Base-by-base conservation (phyloP, 2,329 filamentous ascomycete genomes). In the Sclerotinia spermophila region DNA sequence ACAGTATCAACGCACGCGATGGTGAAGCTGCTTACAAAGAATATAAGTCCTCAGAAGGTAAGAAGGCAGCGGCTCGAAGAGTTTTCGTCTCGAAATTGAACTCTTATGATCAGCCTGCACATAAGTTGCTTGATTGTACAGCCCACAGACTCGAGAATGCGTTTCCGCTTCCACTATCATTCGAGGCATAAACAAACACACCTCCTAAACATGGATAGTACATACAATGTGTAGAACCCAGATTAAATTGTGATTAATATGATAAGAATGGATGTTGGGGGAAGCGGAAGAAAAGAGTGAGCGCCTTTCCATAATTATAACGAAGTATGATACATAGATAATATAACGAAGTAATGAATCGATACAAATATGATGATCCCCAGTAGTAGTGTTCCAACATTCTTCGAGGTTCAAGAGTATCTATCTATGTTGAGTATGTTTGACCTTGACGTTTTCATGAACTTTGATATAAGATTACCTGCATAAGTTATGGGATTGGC, bases 11-110 rank as follows among this genome's bases (percentile, higher is more conserved):
- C 81, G 80, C 70, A 74, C 81, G 64, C 75, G 78, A 80, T 21
- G 83, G 84, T 1, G 80, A 82, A 21, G 74, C 79, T 45, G 79
- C 74, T 11, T 84, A 71, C 56, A 67, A 48, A 11, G 62, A 71
- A 45, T 74, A 72, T 64, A 71, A 67, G 35, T 68, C 73, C 11
- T 45, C 51, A n/a, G 70, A 75, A 61, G 73, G 73, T 13, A 64
- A 60, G 40, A 69, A 75, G 21, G 64, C 55, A 44, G 58, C 71
- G 35, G 68, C 68, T 30, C 60, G 42, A 24, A 65, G 10, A 44
- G 27, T 15, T 48, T 70, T 70, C 70, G 65, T 42, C 70, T 71
- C 61, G 64, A 71, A 51, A 59, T 73, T 70, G 68, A 70, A 66
- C 33, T 40, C 27, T 33, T 59, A 66, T 30, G 68, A 65, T 27